A percentile compares a stretch with the other conserved stretches of the same genome.
Conservation (phyloP, 1,284 basidiomycete species). For the Moesziomyces parantarcticus region DNA sequence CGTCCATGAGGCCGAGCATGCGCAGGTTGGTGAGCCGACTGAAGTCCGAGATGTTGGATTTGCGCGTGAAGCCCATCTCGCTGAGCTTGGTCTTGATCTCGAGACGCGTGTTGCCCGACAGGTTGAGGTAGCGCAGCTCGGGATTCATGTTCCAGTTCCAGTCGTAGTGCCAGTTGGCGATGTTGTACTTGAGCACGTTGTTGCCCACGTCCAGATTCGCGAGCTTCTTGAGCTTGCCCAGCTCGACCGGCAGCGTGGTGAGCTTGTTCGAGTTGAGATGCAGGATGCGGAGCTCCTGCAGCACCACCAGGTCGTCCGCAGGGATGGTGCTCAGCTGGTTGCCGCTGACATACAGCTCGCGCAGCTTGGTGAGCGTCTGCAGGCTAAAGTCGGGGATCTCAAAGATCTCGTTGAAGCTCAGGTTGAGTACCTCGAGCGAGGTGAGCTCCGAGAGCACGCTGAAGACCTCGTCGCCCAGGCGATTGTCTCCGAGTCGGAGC, state of each 20-base stretch:
- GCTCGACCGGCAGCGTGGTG: conserved; percentile 88
- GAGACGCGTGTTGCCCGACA: conserved; percentile 87
- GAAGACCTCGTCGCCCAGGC: conserved; percentile 83
- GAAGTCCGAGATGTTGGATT: conserved; percentile 80
- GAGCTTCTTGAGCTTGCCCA: conserved; percentile 84
- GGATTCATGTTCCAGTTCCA: conserved; percentile 99
- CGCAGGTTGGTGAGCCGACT: conserved; percentile 83
- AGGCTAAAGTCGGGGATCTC: conserved; percentile 81
- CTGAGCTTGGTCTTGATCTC: conserved; percentile 78
- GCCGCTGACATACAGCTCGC: conserved; percentile 91
- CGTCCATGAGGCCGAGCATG: conserved; percentile 95
- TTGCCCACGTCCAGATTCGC: conserved; percentile 91
- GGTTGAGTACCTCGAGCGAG: conserved; percentile 77
- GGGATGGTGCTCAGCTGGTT: conserved; percentile 92
- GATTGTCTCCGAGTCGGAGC: conserved; percentile 90
- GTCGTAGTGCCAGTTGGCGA: conserved; percentile 98
- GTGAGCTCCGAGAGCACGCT: conserved; percentile 78
- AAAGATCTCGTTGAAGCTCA: conserved; percentile 95
- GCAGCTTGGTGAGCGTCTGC: conserved; percentile 76
- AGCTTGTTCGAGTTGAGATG: conserved; percentile 95
- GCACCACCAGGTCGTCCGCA: conserved; percentile 71
- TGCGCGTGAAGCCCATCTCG: conserved; percentile 65
- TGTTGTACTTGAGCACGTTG: conserved; percentile 96
- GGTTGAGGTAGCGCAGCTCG: conserved; percentile 87
- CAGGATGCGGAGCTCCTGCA: conserved; percentile 69